These are phyloP conservation scores for Komagataella pastoris DNA, from an alignment of 805 yeast species.

Conservation along the genomic window DNA sequence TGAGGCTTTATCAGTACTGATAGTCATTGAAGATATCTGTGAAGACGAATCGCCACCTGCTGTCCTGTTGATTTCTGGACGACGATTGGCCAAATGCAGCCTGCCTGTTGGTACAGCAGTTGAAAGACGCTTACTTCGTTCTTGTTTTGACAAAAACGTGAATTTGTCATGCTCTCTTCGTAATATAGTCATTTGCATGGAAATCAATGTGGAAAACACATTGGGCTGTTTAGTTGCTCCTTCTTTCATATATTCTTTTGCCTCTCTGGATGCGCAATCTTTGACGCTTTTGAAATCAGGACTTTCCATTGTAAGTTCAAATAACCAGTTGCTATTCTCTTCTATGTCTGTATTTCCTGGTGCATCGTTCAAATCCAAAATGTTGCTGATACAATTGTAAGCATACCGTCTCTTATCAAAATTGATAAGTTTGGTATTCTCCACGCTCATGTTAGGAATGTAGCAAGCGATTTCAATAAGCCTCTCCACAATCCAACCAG, in stretches of 20 bases:
- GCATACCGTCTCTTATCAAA: conserved; percentile 75
- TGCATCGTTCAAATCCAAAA: conserved; percentile 29
- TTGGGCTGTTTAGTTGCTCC: conserved; percentile 16
- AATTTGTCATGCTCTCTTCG: conserved; percentile 30
- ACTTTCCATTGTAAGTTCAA: conserved; percentile 16
- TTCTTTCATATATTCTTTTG: conserved; percentile 20
- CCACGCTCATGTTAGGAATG: conserved; percentile 67
- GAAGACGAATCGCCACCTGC: background rate
- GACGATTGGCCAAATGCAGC: background rate
- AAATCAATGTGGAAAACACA: conserved; percentile 31
- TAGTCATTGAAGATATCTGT: background rate
- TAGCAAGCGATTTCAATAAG: conserved; percentile 62
- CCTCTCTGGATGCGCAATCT: conserved; percentile 31
- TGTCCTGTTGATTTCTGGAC: background rate
- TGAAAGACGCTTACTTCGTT: background rate
- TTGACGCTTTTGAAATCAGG: conserved; percentile 16
- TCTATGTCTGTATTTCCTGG: conserved; percentile 10
- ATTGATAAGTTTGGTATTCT: conserved; percentile 53
- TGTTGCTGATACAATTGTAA: conserved; percentile 44
- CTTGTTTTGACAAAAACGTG: conserved; percentile 14
- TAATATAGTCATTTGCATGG: conserved; percentile 35
- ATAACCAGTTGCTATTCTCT: background rate
- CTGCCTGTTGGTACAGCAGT: conserved; percentile 14
- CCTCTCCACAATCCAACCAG: conserved; percentile 84
- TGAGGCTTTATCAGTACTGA: background rate